These are phyloP conservation scores for Colletotrichum abscissum DNA, from an alignment of 2,329 filamentous ascomycete genomes.

Conservation along the genomic window DNA sequence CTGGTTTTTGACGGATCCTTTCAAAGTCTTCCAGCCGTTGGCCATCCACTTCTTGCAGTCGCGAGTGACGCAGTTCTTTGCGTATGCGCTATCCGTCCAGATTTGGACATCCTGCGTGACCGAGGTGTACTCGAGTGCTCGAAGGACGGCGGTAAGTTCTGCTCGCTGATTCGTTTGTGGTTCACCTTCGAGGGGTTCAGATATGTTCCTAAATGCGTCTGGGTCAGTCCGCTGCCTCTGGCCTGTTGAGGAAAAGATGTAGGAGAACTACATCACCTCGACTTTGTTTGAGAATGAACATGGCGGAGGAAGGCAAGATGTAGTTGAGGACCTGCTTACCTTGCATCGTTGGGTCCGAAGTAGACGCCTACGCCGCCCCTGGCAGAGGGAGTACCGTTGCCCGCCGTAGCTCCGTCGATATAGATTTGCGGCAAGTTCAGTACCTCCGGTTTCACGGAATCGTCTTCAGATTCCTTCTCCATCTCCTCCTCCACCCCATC, in stretches of 20 bases:
- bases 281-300: neutral
- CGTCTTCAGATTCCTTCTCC: slow-evolving; percentile 55
- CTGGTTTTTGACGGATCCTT: slow-evolving; percentile 83
- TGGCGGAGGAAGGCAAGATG: neutral
- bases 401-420: slow-evolving; percentile 71
- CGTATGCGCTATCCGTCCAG: slow-evolving; percentile 89
- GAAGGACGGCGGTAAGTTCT: slow-evolving; percentile 89
- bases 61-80: slow-evolving; percentile 84
- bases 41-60: slow-evolving; percentile 81
- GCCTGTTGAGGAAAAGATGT: neutral
- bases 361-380: slow-evolving; percentile 72
- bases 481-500: slow-evolving; percentile 35
- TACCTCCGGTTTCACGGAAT: slow-evolving; percentile 39
- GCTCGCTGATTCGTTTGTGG: slow-evolving; percentile 95
- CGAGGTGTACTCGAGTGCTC: slow-evolving; percentile 82
- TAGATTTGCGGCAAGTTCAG: slow-evolving; percentile 59
- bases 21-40: slow-evolving; percentile 82
- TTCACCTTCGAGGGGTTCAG: slow-evolving; percentile 78
- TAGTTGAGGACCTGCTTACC: slow-evolving; percentile 50
- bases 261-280: neutral
- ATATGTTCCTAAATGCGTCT: slow-evolving; percentile 65
- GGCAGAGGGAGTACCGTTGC: slow-evolving; percentile 67
- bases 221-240: slow-evolving; percentile 33
- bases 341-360: slow-evolving; percentile 67
- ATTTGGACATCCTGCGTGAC: slow-evolving; percentile 78